Base-by-base conservation (phyloP, 208 protist genomes). In the Acanthamoeba comandoni region DNA sequence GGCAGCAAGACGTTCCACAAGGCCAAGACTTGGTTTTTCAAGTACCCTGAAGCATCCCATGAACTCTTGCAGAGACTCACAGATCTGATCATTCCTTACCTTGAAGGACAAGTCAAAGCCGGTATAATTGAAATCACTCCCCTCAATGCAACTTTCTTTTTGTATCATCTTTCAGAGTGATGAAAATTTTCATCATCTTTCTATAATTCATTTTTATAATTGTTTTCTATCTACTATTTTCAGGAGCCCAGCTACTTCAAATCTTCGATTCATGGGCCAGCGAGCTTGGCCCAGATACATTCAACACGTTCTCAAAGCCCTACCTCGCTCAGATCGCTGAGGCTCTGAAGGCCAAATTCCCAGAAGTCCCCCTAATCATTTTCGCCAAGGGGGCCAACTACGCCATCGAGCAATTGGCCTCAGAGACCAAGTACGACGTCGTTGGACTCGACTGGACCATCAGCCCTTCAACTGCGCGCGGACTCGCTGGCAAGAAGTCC, bases 191-290 rank as follows among this genome's bases (percentile, higher is more conserved):
- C n/a, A n/a, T n/a, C n/a, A n/a, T n/a, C n/a, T n/a, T n/a, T n/a
- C n/a, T n/a, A n/a, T n/a, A n/a, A n/a, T n/a, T n/a, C n/a, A n/a
- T n/a, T n/a, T n/a, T n/a, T n/a, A n/a, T n/a, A n/a, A n/a, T n/a
- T n/a, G n/a, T n/a, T n/a, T n/a, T n/a, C n/a, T n/a, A n/a, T n/a
- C n/a, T n/a, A n/a, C n/a, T n/a, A n/a, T n/a, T n/a, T n/a, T n/a
- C n/a, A 17, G 92, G 92, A 7, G 95, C 95, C 0, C 95, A 96
- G 71, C 85, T 96, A n/a, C 90, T 97, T 2, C 95, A 97, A 52
- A 91, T 97, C 1, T 98, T 98, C 90, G 97, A 98, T 55, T 96
- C 94, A 0, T 96, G 94, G 90, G 96, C 96, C 9, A 95, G 94
- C 22, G 95, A 97, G 52, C 94, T 98, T 3, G 67, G 69, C 5